Percentiles rank a stretch among this genome's conserved stretches.
Evolutionary conservation across 2,329 filamentous ascomycete genomes (phyloP).

Genomic region (Pseudopyricularia cyperi): DNA sequence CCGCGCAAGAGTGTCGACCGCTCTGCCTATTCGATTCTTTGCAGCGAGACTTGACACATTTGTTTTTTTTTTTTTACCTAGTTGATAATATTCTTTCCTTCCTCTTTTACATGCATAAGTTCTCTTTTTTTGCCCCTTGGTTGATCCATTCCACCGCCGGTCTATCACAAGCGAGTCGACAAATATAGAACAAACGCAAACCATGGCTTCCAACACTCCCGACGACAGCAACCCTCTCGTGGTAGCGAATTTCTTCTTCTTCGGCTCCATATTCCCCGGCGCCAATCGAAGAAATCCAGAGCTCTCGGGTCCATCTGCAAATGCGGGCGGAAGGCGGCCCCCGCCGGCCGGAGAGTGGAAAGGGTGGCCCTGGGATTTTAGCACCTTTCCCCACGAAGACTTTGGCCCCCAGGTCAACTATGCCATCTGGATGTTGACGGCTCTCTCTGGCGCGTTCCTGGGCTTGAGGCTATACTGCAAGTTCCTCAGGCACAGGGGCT

Average conservation of each 20-base stretch:
- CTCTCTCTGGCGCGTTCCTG: conserved; percentile 8
- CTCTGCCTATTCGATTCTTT: background rate
- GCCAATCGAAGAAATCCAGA: background rate
- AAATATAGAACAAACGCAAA: background rate
- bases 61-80: background rate
- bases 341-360: background rate
- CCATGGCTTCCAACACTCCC: background rate
- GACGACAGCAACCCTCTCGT: background rate
- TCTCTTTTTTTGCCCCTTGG: background rate
- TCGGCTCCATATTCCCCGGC: background rate
- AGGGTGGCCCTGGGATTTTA: background rate
- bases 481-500: conserved; percentile 7
- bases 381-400: background rate
- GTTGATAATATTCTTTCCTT: background rate
- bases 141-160: background rate
- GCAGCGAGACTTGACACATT: background rate
- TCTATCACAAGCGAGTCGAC: too few species aligned
- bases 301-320: background rate
- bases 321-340: background rate
- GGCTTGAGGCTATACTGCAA: conserved; percentile 12
- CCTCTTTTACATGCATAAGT: background rate
- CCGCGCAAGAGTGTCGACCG: background rate
- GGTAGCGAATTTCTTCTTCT: background rate
- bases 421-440: conserved; percentile 10
- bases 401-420: conserved; percentile 7